Evolutionary conservation across 2,329 filamentous ascomycete species (phyloP).

Genomic region (Diaporthe caulivora): DNA sequence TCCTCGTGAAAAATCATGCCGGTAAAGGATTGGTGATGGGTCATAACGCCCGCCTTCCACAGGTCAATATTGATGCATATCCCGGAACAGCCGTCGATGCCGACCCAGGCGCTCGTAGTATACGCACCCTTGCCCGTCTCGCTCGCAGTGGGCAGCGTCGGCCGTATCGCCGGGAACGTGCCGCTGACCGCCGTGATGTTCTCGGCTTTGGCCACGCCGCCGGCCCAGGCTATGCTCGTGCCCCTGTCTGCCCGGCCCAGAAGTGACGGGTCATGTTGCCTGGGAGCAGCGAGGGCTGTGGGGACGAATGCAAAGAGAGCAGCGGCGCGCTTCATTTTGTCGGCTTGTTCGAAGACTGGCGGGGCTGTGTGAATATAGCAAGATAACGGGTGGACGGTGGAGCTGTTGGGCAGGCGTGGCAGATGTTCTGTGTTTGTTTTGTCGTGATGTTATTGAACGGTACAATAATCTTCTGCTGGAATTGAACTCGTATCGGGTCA

Average conservation of each 20-base stretch:
- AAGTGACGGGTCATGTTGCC: background rate
- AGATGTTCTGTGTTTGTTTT: background rate
- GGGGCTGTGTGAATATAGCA: background rate
- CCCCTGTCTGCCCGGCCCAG: background rate
- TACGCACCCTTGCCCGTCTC: background rate
- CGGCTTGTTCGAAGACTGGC: too few species aligned
- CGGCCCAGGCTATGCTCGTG: background rate
- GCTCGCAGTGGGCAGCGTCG: background rate
- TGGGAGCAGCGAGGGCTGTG: background rate
- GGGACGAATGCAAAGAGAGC: background rate
- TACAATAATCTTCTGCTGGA: background rate
- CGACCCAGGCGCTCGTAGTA: background rate
- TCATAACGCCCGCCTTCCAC: background rate
- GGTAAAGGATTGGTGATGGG: background rate
- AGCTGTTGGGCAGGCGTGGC: background rate
- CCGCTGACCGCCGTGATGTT: background rate
- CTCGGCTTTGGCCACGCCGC: background rate
- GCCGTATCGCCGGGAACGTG: background rate
- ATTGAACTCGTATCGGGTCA: background rate
- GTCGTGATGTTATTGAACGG: background rate
- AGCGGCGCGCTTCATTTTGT: background rate
- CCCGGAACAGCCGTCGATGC: background rate
- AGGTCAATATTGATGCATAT: background rate
- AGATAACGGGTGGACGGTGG: background rate
- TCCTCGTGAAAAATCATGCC: background rate